Evolutionary conservation across 1,139 yeast species (phyloP).

Genomic region (Pichia sp.): DNA sequence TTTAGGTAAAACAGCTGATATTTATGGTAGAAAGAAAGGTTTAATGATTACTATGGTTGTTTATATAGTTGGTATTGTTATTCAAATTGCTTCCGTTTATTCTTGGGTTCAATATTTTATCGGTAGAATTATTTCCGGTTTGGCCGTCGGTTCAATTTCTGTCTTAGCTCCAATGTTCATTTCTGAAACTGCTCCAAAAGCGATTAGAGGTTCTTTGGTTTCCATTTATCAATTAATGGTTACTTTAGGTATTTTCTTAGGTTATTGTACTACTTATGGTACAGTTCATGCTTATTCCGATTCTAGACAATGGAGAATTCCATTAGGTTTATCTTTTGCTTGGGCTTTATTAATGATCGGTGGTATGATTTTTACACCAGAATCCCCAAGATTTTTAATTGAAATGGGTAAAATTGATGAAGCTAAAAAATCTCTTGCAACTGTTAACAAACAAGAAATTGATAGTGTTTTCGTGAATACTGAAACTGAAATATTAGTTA

Average conservation of each 20-base stretch:
- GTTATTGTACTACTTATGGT: slow-evolving; percentile 59
- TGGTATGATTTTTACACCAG: slow-evolving; percentile 69
- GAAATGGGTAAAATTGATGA: slow-evolving; percentile 47
- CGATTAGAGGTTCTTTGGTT: slow-evolving; percentile 63
- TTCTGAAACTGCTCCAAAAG: slow-evolving; percentile 63
- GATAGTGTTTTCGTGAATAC: slow-evolving; percentile 53
- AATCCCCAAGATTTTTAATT: slow-evolving; percentile 69
- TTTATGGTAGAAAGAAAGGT: slow-evolving; percentile 57
- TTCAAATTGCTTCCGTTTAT: slow-evolving; percentile 52
- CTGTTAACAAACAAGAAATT: slow-evolving; percentile 53
- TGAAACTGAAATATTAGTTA: slow-evolving; percentile 56
- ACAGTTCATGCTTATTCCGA: slow-evolving; percentile 41
- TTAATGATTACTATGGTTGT: slow-evolving; percentile 49
- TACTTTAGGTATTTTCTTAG: slow-evolving; percentile 58
- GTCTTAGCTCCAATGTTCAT: slow-evolving; percentile 61
- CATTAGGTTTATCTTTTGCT: slow-evolving; percentile 49
- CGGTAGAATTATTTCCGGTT: slow-evolving; percentile 62
- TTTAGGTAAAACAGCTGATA: slow-evolving; percentile 52
- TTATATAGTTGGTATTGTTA: slow-evolving; percentile 56
- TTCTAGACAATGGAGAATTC: slow-evolving; percentile 61
- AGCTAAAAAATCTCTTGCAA: slow-evolving; percentile 58
- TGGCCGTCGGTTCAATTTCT: slow-evolving; percentile 61
- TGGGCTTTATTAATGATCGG: slow-evolving; percentile 41
- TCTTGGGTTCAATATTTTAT: slow-evolving; percentile 52
- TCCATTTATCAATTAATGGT: slow-evolving; percentile 63